These are phyloP conservation scores for Microcyclosporella mali DNA, from an alignment of 2,329 filamentous ascomycete species.

Conservation along the genomic window DNA sequence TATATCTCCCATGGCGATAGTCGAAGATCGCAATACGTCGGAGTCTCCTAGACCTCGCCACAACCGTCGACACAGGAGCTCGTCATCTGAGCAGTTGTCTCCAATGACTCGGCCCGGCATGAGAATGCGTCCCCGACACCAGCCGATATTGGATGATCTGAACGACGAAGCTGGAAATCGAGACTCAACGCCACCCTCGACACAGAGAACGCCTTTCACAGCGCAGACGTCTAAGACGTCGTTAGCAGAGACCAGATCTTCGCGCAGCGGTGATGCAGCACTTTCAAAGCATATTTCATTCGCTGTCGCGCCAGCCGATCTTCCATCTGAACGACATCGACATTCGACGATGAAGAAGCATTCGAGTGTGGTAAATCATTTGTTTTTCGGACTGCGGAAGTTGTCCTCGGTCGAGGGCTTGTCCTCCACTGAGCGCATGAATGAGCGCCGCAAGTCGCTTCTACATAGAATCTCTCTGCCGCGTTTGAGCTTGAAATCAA, in stretches of 20 bases:
- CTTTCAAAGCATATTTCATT: too few relatives aligned
- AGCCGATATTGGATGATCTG: slow-evolving; percentile 4
- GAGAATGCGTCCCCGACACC: slow-evolving; percentile 1
- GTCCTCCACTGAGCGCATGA: too few relatives aligned
- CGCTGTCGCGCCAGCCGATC: slow-evolving; percentile 27
- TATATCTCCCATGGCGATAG: slow-evolving; percentile 4
- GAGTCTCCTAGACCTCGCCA: neutral
- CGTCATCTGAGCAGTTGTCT: slow-evolving; percentile 19
- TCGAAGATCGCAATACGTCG: slow-evolving; percentile 1
- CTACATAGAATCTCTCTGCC: too few relatives aligned
- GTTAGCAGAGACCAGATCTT: too few relatives aligned
- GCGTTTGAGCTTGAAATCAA: neutral
- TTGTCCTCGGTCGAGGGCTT: too few relatives aligned
- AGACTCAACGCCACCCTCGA: neutral
- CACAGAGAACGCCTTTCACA: neutral
- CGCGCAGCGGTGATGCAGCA: too few relatives aligned
- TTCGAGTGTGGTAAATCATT: too few relatives aligned
- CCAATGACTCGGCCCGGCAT: slow-evolving; percentile 10
- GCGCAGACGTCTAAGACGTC: too few relatives aligned
- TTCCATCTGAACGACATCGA: slow-evolving; percentile 11
- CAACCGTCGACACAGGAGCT: slow-evolving; percentile 11
- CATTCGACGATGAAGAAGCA: slow-evolving; percentile 2
- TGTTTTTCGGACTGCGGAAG: too few relatives aligned
- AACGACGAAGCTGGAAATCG: slow-evolving; percentile 1
- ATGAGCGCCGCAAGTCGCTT: too few relatives aligned